A percentile compares a stretch with the other conserved stretches of the same genome.
These are phyloP conservation scores for Fusarium haematococcum DNA, from an alignment of 2,329 filamentous ascomycete species.

Conservation along the genomic window DNA sequence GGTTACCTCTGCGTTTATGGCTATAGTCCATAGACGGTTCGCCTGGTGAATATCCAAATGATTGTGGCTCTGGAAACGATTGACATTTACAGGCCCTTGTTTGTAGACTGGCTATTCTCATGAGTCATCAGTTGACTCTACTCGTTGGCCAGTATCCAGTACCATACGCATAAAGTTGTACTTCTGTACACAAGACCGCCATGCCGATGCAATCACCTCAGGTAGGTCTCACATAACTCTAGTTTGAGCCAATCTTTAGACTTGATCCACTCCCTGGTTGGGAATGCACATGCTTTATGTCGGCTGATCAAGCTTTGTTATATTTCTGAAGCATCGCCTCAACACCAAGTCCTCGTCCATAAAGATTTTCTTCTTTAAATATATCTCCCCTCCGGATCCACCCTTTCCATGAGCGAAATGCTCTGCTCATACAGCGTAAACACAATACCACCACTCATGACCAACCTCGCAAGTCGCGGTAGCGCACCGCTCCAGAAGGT, in stretches of 20 bases:
- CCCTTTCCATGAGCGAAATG: conserved; percentile 83
- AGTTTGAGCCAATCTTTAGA: background rate
- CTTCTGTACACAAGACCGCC: background rate
- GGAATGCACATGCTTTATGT: background rate
- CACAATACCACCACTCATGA: conserved; percentile 95
- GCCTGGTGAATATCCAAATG: background rate
- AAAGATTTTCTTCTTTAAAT: conserved; percentile 63
- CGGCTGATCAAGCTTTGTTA: background rate
- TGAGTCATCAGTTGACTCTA: background rate
- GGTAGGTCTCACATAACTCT: background rate
- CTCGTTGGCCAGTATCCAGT: background rate
- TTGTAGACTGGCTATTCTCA: background rate
- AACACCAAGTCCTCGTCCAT: background rate
- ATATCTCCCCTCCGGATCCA: conserved; percentile 88
- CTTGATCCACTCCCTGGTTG: background rate
- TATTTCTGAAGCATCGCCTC: background rate
- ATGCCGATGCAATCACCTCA: background rate
- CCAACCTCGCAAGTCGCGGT: conserved; percentile 84
- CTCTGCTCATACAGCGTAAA: conserved; percentile 99
- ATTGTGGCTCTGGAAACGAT: background rate
- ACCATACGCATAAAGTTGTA: background rate
- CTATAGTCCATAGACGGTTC: background rate
- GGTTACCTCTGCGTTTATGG: background rate
- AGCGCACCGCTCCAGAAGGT: conserved; percentile 96
- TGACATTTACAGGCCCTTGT: background rate